Base-by-base conservation (phyloP, 192 early-diverging fungal species). In the Podochytrium sp. region DNA sequence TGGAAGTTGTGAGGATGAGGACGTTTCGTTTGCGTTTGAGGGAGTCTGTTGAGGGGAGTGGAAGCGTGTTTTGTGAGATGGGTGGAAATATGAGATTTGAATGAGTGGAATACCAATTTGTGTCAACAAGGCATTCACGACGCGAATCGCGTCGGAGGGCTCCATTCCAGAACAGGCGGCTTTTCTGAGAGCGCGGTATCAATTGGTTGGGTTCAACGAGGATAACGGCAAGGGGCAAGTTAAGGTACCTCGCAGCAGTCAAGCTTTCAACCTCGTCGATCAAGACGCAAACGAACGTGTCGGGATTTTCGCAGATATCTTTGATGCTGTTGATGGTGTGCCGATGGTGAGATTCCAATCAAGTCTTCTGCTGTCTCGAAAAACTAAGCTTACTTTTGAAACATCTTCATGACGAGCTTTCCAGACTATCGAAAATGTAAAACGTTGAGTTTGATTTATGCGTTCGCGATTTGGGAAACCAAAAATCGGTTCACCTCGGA, bases 231-330 rank as follows among this genome's bases (percentile, higher is more conserved):
- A n/a, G n/a, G n/a, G n/a, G n/a, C n/a, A n/a, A n/a, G n/a, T n/a
- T n/a, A n/a, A n/a, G n/a, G 33, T 65, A 74, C 74, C 91, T 79
- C 12, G 91, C 86, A 1, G 90, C 84, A 18, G 89, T 84, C 59
- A 92, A 74, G 49, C 85, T 87, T 67, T 92, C 91, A n/a, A 92
- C 89, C 40, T 92, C 91, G 74, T 92, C 91, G 34, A 92, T 90
- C 16, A 92, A 78, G 1, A 92, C 81, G 59, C 80, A 83, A 10
- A 93, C 85, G 76, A 92, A 90, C 0, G 76, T 70, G 51, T 86
- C 81, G 1, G 82, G 81, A 63, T 86, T 83, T 2, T 90, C 86
- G 2, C 84, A 74, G 53, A 89, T 67, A 14, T 81, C 79, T 71
- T 84, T 80, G 23, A 93, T 81, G 34, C 74, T 75, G 55, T 2